Evolutionary conservation across 257 asterid genomes (phyloP).

Genomic region (Solanum piurae): DNA sequence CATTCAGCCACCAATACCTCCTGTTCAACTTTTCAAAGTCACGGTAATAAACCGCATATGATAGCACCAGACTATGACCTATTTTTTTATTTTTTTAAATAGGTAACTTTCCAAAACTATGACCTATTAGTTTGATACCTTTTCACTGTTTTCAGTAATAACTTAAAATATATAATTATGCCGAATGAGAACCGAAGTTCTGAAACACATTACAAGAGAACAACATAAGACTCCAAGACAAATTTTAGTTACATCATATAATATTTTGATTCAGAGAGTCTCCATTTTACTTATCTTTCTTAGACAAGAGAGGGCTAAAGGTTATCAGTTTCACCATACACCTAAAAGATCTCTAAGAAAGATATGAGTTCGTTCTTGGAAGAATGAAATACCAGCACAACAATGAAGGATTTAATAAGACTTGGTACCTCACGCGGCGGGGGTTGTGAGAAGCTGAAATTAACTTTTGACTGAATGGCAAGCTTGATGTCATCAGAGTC

Average conservation of each 20-base stretch:
- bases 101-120: too few relatives aligned
- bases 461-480: slow-evolving; percentile 74
- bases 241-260: background rate
- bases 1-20: background rate
- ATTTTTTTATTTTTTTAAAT: background rate
- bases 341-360: background rate
- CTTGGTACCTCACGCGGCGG: slow-evolving; percentile 73
- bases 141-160: too few relatives aligned
- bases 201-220: background rate
- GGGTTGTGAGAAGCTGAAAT: slow-evolving; percentile 88
- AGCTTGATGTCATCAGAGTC: slow-evolving; percentile 88
- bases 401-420: background rate
- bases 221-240: background rate
- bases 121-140: too few relatives aligned
- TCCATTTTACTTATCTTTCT: background rate
- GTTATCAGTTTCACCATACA: background rate
- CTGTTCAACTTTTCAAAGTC: background rate
- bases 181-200: background rate
- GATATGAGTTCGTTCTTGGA: background rate
- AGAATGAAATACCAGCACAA: background rate
- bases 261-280: background rate
- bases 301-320: background rate
- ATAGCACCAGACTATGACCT: background rate
- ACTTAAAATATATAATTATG: background rate
- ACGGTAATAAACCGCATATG: background rate